phyloP scores from a whole-genome alignment of 441 rosid genomes.

The Francoa sonchifolia region DNA sequence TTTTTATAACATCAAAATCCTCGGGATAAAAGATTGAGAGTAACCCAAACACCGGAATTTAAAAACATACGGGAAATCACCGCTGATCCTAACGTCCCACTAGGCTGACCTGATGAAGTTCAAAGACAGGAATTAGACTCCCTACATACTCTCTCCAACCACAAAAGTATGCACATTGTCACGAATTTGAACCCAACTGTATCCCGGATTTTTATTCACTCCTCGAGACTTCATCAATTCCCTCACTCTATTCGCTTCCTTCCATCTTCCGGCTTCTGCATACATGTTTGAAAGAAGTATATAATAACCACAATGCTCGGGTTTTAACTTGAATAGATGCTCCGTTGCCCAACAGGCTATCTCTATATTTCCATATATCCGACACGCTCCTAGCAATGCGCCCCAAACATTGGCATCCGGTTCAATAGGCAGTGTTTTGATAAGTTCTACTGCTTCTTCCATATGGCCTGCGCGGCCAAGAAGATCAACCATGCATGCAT shows the following conservation, averaged over 20 bases:
- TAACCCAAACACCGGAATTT: too few species aligned
- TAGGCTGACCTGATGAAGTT: too few species aligned
- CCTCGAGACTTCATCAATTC: constrained; percentile 30
- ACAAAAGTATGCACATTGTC: constrained; percentile 46
- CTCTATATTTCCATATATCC: constrained; percentile 49
- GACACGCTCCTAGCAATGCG: constrained; percentile 49
- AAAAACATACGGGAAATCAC: too few species aligned
- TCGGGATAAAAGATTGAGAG: too few species aligned
- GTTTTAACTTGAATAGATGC: constrained; percentile 52
- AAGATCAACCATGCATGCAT: constrained; percentile 67
- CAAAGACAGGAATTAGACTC: too few species aligned
- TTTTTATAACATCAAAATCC: too few species aligned
- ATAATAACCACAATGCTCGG: constrained; percentile 54
- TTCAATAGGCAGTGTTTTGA: constrained; percentile 41
- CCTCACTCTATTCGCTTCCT: constrained; percentile 41
- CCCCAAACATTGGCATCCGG: constrained; percentile 74
- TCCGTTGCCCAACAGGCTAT: constrained; percentile 67
- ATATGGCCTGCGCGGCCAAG: constrained; percentile 49
- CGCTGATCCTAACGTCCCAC: too few species aligned
- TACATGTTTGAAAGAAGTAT: constrained; percentile 58
- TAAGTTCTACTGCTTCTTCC: constrained; percentile 39
- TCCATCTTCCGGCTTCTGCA: constrained; percentile 73
- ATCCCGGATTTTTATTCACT: constrained; percentile 42
- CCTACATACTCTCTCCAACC: constrained; percentile 35
- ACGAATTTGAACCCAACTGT: constrained; percentile 64